Conservation (phyloP, 352 stramenopile species). For the Hyaloperonospora arabidopsidis region DNA sequence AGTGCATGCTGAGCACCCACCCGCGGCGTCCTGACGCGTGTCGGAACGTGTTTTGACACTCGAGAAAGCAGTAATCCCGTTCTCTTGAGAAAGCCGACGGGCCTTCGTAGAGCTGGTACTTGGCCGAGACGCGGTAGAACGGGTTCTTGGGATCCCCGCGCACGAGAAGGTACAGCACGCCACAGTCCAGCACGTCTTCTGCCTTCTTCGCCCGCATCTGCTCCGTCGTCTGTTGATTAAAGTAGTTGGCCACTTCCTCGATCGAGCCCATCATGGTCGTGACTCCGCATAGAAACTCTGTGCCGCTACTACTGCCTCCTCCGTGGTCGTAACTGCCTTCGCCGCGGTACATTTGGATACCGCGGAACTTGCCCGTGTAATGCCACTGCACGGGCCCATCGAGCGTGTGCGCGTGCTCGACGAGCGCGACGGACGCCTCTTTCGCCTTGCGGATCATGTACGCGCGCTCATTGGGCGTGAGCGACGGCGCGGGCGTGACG, state of each 20-base stretch:
- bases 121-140: slow-evolving; percentile 59
- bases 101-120: slow-evolving; percentile 59
- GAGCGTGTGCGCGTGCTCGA: slow-evolving; percentile 67
- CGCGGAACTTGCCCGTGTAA: slow-evolving; percentile 63
- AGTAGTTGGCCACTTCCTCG: slow-evolving; percentile 58
- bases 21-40: slow-evolving; percentile 57
- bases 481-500: slow-evolving; percentile 19
- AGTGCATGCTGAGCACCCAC: slow-evolving; percentile 80
- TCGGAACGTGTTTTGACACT: slow-evolving; percentile 76
- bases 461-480: slow-evolving; percentile 35
- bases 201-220: slow-evolving; percentile 52
- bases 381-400: slow-evolving; percentile 68
- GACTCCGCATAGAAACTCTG: slow-evolving; percentile 65
- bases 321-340: slow-evolving; percentile 42
- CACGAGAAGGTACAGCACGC: slow-evolving; percentile 55
- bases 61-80: slow-evolving; percentile 64
- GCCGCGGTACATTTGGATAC: slow-evolving; percentile 77
- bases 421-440: slow-evolving; percentile 55
- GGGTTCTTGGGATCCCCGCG: slow-evolving; percentile 36
- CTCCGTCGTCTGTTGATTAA: slow-evolving; percentile 57
- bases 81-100: slow-evolving; percentile 48
- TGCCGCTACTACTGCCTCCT: slow-evolving; percentile 24
- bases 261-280: slow-evolving; percentile 67
- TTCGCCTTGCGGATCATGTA: slow-evolving; percentile 67
- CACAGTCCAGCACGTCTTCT: slow-evolving; percentile 59